A percentile compares a stretch with the other conserved stretches of the same genome.
These are phyloP conservation scores for Tolypocladium inflatum DNA, from an alignment of 2,329 filamentous ascomycete species.

Conservation along the genomic window DNA sequence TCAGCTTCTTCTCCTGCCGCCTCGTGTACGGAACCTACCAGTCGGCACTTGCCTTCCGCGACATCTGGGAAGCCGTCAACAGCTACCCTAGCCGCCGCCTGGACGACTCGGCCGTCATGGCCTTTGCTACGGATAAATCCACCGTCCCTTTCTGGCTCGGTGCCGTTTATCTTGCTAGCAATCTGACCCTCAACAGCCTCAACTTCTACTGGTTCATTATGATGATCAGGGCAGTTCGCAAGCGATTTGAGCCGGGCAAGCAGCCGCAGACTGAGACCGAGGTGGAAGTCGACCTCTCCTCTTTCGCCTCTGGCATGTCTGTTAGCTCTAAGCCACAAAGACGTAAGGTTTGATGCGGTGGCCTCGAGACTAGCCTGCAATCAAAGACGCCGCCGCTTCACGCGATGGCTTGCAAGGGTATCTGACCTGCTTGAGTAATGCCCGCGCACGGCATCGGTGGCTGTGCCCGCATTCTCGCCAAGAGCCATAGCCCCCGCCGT, in stretches of 20 bases:
- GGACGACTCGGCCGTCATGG: constrained; percentile 16
- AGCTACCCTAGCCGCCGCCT: constrained; percentile 25
- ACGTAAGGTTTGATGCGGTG: constrained; percentile 18
- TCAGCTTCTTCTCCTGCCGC: constrained; percentile 67
- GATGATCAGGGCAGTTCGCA: constrained; percentile 73
- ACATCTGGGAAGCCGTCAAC: constrained; percentile 49
- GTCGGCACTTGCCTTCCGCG: constrained; percentile 58
- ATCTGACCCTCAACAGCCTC: constrained; percentile 62
- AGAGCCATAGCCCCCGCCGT: background rate
- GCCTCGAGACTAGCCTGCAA: background rate
- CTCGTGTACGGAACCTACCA: constrained; percentile 71
- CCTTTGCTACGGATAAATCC: constrained; percentile 37
- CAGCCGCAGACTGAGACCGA: constrained; percentile 19
- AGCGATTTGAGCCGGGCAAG: constrained; percentile 54
- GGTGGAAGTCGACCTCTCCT: constrained; percentile 17
- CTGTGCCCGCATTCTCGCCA: background rate
- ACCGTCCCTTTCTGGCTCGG: constrained; percentile 62
- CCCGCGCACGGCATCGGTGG: background rate
- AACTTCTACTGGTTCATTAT: constrained; percentile 83
- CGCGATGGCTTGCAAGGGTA: background rate
- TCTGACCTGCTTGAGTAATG: background rate
- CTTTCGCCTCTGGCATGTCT: constrained; percentile 17
- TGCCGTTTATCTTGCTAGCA: constrained; percentile 56
- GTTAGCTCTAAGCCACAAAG: constrained; percentile 10
- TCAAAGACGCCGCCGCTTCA: background rate